phyloP scores from a whole-genome alignment of 1,284 basidiomycete genomes.

The Ustilago shanxiensis region DNA sequence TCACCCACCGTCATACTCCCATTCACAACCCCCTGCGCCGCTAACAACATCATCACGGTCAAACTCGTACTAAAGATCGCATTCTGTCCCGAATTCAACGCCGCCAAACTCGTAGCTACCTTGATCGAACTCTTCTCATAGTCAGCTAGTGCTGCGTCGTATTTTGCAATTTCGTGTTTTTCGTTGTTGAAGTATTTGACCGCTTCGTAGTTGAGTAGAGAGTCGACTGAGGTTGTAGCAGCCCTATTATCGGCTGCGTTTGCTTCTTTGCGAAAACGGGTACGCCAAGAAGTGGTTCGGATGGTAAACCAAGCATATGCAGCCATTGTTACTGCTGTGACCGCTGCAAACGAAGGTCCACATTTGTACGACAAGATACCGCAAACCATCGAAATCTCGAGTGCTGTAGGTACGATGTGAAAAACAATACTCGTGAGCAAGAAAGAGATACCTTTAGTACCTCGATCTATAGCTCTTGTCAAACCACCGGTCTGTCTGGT shows the following conservation, averaged over 20 bases:
- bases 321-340: conserved; percentile 86
- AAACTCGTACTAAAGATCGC: conserved; percentile 93
- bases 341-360: conserved; percentile 93
- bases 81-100: conserved; percentile 95
- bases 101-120: conserved; percentile 92
- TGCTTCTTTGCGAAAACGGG: conserved; percentile 91
- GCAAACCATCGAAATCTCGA: conserved; percentile 96
- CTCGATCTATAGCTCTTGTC: conserved; percentile 94
- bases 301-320: conserved; percentile 98
- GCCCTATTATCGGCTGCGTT: conserved; percentile 97
- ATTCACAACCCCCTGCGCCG: conserved; percentile 91
- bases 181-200: conserved; percentile 99
- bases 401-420: conserved; percentile 92
- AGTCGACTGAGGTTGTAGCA: conserved; percentile 92
- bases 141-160: conserved; percentile 86
- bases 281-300: conserved; percentile 95
- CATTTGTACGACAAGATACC: conserved; percentile 97
- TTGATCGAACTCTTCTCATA: conserved; percentile 94
- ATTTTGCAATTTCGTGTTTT: conserved; percentile 87
- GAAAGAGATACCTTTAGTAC: conserved; percentile 97
- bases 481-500: conserved; percentile 94
- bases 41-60: conserved; percentile 95
- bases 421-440: conserved; percentile 93
- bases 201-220: conserved; percentile 96
- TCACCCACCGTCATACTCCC: conserved; percentile 98